These are phyloP conservation scores for Heterobasidion occidentale DNA, from an alignment of 1,284 basidiomycete genomes.

Conservation along the genomic window DNA sequence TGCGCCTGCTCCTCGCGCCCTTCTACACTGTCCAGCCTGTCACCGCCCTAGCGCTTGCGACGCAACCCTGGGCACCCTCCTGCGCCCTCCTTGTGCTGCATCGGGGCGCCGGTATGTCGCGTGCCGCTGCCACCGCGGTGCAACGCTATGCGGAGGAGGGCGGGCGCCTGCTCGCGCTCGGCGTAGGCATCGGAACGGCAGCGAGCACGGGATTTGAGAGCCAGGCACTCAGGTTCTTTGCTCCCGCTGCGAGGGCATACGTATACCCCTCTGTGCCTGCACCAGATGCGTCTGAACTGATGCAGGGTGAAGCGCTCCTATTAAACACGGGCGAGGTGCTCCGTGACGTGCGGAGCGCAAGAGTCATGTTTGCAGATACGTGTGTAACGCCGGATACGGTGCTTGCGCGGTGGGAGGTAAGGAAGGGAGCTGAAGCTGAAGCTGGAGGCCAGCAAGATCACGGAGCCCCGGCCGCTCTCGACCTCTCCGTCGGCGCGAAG, in stretches of 20 bases:
- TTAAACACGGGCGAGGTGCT: background rate
- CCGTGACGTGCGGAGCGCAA: conserved; percentile 2
- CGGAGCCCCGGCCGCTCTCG: conserved; percentile 3
- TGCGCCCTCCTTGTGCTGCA: conserved; percentile 72
- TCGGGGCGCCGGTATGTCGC: conserved; percentile 34
- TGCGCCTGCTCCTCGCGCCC: conserved; percentile 56
- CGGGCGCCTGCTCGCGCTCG: conserved; percentile 29
- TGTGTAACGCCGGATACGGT: background rate
- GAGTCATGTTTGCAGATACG: conserved; percentile 3
- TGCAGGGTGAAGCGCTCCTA: background rate
- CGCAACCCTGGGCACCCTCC: conserved; percentile 68
- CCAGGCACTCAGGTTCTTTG: background rate
- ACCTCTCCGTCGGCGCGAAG: conserved; percentile 3
- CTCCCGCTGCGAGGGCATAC: conserved; percentile 2
- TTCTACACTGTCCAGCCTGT: conserved; percentile 76
- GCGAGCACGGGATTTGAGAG: background rate
- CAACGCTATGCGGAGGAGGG: conserved; percentile 60
- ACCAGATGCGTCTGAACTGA: background rate
- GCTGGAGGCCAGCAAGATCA: background rate
- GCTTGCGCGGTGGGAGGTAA: conserved; percentile 8
- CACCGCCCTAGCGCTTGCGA: conserved; percentile 43
- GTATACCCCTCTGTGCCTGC: background rate
- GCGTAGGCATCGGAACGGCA: background rate
- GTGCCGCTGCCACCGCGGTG: conserved; percentile 45
- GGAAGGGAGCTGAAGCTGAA: background rate